Conservation (phyloP, 2,329 filamentous ascomycete species). For the Beauveria asiatica region DNA sequence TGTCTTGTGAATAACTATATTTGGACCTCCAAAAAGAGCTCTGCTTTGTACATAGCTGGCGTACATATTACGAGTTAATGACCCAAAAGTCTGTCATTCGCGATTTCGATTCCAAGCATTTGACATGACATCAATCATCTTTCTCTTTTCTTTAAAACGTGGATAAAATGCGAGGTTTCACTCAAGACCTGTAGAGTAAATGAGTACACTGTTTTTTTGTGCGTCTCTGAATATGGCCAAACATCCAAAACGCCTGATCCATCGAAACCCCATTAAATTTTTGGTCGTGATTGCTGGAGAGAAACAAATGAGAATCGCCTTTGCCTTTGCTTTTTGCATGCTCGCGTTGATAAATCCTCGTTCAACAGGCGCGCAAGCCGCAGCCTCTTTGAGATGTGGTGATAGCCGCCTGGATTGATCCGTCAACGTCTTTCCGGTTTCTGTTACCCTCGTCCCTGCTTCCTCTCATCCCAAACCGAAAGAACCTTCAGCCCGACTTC, state of each 20-base stretch:
- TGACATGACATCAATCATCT: not conserved
- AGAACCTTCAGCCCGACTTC: not conserved
- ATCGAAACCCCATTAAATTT: not conserved
- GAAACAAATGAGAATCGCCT: not conserved
- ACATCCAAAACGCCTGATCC: constrained; percentile 11
- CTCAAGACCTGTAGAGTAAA: not conserved
- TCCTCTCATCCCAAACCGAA: not conserved
- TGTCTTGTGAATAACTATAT: not conserved
- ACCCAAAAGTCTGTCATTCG: not conserved
- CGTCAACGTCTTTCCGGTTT: not conserved
- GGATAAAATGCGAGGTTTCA: not conserved
- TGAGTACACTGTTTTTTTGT: not conserved
- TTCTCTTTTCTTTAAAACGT: not conserved
- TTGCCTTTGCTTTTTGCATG: not conserved
- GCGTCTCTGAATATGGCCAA: constrained; percentile 9
- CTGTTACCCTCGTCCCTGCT: not conserved
- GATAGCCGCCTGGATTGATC: not conserved
- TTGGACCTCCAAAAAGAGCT: not conserved
- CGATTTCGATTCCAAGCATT: not conserved
- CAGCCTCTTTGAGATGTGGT: not conserved
- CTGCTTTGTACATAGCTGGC: constrained; percentile 1
- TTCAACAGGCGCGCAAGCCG: not conserved
- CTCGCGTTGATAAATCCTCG: not conserved
- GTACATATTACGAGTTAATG: constrained; percentile 6
- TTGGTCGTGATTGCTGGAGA: constrained; percentile 3